Evolutionary conservation across 164 flowering plant genomes (phyloP).

Genomic region (Vitis rotundifolia): DNA sequence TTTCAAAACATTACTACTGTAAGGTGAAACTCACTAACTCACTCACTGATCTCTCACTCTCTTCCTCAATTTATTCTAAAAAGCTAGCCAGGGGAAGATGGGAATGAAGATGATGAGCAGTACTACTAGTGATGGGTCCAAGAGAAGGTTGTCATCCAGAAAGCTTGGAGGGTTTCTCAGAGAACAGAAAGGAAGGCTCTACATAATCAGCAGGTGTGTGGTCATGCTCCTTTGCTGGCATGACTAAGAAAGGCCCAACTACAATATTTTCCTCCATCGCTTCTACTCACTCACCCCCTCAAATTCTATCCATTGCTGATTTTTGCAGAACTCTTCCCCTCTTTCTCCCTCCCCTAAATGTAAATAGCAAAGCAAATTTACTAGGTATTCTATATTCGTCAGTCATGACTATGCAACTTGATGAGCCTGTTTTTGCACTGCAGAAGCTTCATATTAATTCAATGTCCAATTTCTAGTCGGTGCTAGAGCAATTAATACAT

Average conservation of each 20-base stretch:
- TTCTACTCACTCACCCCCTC: no score
- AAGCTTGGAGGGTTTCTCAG: constrained; percentile 47
- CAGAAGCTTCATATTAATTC: no score
- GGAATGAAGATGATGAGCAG: constrained; percentile 10
- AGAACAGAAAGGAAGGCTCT: constrained; percentile 55
- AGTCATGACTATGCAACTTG: no score
- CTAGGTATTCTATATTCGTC: no score
- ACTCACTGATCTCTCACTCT: neutral
- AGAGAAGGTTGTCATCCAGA: constrained; percentile 38
- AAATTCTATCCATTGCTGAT: no score
- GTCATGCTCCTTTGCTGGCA: constrained; percentile 63
- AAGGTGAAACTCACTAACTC: neutral
- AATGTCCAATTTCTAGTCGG: no score
- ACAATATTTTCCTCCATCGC: no score
- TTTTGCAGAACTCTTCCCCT: no score
- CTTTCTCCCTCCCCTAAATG: no score
- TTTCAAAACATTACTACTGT: neutral
- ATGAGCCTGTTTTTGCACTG: no score
- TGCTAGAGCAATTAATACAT: no score
- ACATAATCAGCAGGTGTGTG: constrained; percentile 54
- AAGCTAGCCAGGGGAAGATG: neutral
- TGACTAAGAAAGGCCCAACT: constrained; percentile 19
- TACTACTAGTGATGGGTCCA: constrained; percentile 11
- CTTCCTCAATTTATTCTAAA: neutral
- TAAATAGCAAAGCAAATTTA: no score